Percentiles rank a stretch among this genome's conserved stretches.
phyloP scores from a whole-genome alignment of 2,329 filamentous ascomycete species.

The Colletotrichum sp. region DNA sequence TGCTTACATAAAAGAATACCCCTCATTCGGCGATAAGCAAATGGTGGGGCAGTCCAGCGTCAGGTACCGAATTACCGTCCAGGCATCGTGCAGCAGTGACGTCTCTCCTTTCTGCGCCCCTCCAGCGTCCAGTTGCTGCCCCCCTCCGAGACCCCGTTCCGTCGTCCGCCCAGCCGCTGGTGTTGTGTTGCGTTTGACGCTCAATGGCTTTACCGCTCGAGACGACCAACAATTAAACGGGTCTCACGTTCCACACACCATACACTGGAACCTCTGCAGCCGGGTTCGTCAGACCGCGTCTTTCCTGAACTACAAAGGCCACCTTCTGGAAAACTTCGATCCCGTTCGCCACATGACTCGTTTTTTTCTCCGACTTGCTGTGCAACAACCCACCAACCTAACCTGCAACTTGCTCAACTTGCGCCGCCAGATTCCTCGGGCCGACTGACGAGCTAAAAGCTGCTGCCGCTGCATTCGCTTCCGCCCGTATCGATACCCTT shows the following conservation, averaged over 20 bases:
- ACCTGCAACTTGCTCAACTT: background rate
- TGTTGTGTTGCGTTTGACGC: background rate
- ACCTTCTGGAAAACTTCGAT: background rate
- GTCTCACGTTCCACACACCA: conserved; percentile 2
- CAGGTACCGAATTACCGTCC: conserved; percentile 7
- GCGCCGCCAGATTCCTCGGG: background rate
- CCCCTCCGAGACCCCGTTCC: background rate
- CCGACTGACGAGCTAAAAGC: background rate
- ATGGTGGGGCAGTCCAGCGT: conserved; percentile 2
- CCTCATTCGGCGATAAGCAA: conserved; percentile 12
- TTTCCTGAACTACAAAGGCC: background rate
- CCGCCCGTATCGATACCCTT: background rate
- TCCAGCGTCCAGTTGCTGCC: background rate
- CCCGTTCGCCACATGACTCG: background rate
- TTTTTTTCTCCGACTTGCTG: background rate
- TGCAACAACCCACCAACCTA: background rate
- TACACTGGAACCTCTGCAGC: background rate
- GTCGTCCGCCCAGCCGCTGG: background rate
- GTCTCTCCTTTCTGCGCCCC: background rate
- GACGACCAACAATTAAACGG: conserved; percentile 7
- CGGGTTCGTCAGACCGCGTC: background rate
- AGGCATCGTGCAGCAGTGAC: conserved; percentile 13
- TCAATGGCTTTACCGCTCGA: conserved; percentile 1
- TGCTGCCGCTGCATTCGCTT: background rate
- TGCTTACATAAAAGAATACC: conserved; percentile 10